These are phyloP conservation scores for Nicotiana tabacum DNA, from an alignment of 257 asterid species.

Conservation along the genomic window DNA sequence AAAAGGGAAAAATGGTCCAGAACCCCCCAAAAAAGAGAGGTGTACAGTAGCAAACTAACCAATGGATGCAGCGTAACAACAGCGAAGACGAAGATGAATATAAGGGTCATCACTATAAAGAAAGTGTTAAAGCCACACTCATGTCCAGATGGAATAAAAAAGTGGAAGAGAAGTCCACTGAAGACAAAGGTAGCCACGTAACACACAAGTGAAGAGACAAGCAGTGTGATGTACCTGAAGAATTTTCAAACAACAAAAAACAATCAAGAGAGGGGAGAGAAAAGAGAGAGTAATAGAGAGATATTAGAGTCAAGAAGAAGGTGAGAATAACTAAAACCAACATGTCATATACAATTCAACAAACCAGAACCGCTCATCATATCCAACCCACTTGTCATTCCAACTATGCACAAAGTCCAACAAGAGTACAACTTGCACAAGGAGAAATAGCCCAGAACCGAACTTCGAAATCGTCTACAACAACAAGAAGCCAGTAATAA, in stretches of 20 bases:
- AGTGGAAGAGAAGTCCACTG: slow-evolving; percentile 79
- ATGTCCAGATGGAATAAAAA: slow-evolving; percentile 80
- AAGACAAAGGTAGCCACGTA: slow-evolving; percentile 67
- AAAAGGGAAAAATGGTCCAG: neutral
- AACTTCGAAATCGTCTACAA: slow-evolving; percentile 67
- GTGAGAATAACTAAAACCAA: neutral
- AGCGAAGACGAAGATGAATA: slow-evolving; percentile 62
- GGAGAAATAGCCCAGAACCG: slow-evolving; percentile 90
- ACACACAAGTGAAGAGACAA: slow-evolving; percentile 78
- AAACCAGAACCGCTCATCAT: slow-evolving; percentile 86
- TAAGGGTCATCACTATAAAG: slow-evolving; percentile 69
- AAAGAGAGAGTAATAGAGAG: neutral
- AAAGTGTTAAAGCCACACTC: slow-evolving; percentile 91
- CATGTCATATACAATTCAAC: slow-evolving; percentile 9
- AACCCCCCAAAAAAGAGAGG: neutral
- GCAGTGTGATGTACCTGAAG: slow-evolving; percentile 80
- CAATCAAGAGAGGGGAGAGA: neutral
- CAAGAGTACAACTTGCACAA: slow-evolving; percentile 89
- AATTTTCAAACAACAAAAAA: neutral
- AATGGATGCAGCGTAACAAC: slow-evolving; percentile 79
- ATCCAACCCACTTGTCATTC: slow-evolving; percentile 98
- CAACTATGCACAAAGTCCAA: slow-evolving; percentile 88
- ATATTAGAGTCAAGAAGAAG: neutral
- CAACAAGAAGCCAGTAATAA: too few relatives aligned
- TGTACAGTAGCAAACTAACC: slow-evolving; percentile 37